Conservation (phyloP, 306 rosid genomes). For the Casuarina cunninghamiana region DNA sequence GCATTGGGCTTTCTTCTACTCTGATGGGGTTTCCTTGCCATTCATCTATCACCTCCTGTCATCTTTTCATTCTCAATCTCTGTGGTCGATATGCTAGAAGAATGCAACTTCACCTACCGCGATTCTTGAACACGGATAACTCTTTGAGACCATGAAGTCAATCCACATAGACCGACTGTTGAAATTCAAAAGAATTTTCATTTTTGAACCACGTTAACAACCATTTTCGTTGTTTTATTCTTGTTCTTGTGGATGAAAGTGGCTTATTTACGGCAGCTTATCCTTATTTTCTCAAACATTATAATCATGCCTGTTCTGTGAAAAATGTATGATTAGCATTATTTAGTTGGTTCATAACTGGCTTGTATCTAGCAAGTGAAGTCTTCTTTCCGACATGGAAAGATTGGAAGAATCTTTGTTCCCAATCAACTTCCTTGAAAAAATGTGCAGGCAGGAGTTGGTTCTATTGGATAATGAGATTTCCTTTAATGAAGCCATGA, state of each 20-base stretch:
- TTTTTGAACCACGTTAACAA: background rate
- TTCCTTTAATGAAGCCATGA: slow-evolving; percentile 78
- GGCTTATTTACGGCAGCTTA: background rate
- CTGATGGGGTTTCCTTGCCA: background rate
- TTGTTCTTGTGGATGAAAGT: background rate
- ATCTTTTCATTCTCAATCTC: background rate
- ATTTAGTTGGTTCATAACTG: background rate
- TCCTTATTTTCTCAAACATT: background rate
- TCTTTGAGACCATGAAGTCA: background rate
- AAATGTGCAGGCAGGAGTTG: slow-evolving; percentile 63
- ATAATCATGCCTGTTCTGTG: slow-evolving; percentile 5
- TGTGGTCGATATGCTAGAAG: background rate
- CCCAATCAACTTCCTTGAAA: slow-evolving; percentile 24
- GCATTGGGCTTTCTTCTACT: slow-evolving; percentile 8
- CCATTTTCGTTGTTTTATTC: background rate
- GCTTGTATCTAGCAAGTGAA: background rate
- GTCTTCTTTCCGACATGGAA: background rate
- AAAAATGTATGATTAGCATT: background rate
- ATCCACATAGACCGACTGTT: background rate
- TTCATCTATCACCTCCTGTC: background rate
- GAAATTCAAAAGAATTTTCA: background rate
- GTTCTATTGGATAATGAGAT: slow-evolving; percentile 58
- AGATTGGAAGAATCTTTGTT: slow-evolving; percentile 16
- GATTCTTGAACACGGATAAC: background rate
- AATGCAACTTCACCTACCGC: background rate